Evolutionary conservation across 2,329 filamentous ascomycete genomes (phyloP), one percentile per base, ranked within the genome.

Genomic region (Monilinia fructicola): DNA sequence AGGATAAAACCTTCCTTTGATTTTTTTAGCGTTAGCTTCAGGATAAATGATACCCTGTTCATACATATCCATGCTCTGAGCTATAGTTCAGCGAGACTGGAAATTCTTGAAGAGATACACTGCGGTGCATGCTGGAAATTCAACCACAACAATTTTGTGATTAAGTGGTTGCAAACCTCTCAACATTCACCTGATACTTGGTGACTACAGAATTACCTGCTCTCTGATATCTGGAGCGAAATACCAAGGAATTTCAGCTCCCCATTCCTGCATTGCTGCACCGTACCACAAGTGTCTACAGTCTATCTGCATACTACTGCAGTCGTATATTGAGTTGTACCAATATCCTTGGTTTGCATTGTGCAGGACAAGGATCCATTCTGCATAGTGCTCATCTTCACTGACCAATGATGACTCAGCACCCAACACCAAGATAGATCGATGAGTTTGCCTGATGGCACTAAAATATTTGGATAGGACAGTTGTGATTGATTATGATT

Each of bases 21-120:
- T 35, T 44, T 44, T n/a, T 52, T 65, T 53, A 60, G 28, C 28
- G 23, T 61, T 65, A 60, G 40, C 26, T 61, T 61, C 38, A 60
- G 52, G 48, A 65, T 60, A 42, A 60, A 52, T 54, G 64, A 65
- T 65, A 65, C 64, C 64, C 64, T 65, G 54, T 53, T 53, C 48
- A 54, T 60, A 60, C 18, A 60, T 60, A 3, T 60, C 23, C 12
- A 21, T 44, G 16, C 31, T 61, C n/a, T 23, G n/a, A 6, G 12
- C 21, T 38, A 48, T 10, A 48, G 31, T 38, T 35, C n/a, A 12
- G 16, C 28, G 26, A 16, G n/a, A 61, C 16, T 26, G n/a, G 16
- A 38, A n/a, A 42, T 14, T 14, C 7, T 48, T 10, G 12, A 38
- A 21, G 12, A 21, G 14, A n/a, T 4, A 23, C 4, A 5, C 50